Evolutionary conservation across 805 yeast genomes (phyloP).

Genomic region (Starmerella cellae): DNA sequence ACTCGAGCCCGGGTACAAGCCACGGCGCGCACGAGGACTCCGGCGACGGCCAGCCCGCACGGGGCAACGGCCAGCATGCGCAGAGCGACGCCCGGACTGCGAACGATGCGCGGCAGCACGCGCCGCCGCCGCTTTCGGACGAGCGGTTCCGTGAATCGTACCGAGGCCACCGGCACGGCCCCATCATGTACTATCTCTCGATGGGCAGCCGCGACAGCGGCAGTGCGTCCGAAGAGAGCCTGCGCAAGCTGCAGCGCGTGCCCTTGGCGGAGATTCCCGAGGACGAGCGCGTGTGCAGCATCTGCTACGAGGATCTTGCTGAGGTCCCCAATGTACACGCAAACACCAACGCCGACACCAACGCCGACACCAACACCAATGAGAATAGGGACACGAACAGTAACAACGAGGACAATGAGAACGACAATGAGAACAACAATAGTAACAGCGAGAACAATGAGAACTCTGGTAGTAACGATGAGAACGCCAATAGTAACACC

Average conservation of each 20-base stretch:
- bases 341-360: not conserved
- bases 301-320: conserved; percentile 19
- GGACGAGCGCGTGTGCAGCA: conserved; percentile 15
- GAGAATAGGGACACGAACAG: not conserved
- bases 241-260: conserved; percentile 6
- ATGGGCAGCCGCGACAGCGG: conserved; percentile 2
- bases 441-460: not conserved
- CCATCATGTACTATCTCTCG: conserved; percentile 5
- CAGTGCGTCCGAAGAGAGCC: conserved; percentile 1
- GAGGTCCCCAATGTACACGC: not conserved
- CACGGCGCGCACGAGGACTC: no score
- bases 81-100: no score
- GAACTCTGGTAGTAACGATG: not conserved
- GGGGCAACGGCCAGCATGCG: no score
- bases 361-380: not conserved
- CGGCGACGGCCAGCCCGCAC: no score
- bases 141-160: no score
- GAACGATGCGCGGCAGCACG: no score
- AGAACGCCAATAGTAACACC: not conserved
- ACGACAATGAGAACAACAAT: not conserved
- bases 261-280: conserved; percentile 8
- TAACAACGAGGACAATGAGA: not conserved
- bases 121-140: no score
- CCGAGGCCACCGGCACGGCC: not conserved
- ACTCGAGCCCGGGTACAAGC: no score